A percentile compares a stretch with the other conserved stretches of the same genome.
phyloP scores from a whole-genome alignment of 768 basidiomycete genomes.

The Leccinum aurantiacum region DNA sequence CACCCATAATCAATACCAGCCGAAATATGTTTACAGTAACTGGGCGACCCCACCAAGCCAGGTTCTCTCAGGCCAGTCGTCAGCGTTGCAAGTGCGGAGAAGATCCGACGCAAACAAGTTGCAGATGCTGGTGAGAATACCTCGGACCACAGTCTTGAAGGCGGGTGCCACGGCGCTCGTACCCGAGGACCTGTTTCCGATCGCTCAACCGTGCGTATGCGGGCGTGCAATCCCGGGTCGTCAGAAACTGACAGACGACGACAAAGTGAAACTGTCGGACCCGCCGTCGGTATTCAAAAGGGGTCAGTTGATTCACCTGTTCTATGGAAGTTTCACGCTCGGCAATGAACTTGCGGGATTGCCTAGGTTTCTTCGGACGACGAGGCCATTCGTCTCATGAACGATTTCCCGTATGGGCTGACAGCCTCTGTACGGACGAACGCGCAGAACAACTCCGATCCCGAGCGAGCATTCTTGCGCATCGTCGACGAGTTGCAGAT shows the following conservation, averaged over 20 bases:
- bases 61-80: too few species aligned
- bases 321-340: not conserved
- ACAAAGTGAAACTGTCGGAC: slow-evolving; percentile 79
- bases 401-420: slow-evolving; percentile 92
- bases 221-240: not conserved
- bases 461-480: slow-evolving; percentile 63
- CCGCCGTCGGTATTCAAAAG: slow-evolving; percentile 91
- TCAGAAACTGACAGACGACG: not conserved
- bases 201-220: too few species aligned
- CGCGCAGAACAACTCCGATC: slow-evolving; percentile 53
- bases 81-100: too few species aligned
- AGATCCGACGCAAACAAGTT: too few species aligned
- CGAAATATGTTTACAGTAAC: too few species aligned
- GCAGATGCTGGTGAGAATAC: too few species aligned
- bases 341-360: not conserved
- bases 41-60: too few species aligned
- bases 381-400: slow-evolving; percentile 90
- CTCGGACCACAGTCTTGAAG: too few species aligned
- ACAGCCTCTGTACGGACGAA: slow-evolving; percentile 96
- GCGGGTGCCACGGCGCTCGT: too few species aligned
- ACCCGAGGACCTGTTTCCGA: too few species aligned
- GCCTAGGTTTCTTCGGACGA: slow-evolving; percentile 75
- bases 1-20: too few species aligned
- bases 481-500: slow-evolving; percentile 71
- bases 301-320: slow-evolving; percentile 38